Conservation (phyloP, 495 filamentous ascomycete genomes). For the Staphylotrichum tortipilum region DNA sequence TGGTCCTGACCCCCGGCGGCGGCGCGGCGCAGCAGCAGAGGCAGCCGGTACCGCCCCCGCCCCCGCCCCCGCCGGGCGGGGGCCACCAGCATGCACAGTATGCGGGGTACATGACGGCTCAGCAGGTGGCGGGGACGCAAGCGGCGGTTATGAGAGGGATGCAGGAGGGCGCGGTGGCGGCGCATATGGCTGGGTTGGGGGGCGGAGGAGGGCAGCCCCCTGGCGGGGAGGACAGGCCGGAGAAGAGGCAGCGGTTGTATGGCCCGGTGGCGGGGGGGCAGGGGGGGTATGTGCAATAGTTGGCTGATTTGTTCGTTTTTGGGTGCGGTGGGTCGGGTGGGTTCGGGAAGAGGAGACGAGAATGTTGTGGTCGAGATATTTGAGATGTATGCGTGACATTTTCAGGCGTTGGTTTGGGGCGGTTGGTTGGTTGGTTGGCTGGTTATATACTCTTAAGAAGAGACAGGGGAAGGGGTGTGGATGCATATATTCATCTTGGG, state of each 20-base stretch:
- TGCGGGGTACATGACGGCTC: background rate
- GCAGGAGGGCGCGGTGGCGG: constrained; percentile 18
- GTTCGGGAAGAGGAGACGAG: no score
- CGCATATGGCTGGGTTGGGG: background rate
- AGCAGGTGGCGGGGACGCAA: background rate
- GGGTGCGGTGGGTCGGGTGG: background rate
- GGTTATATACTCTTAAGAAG: background rate
- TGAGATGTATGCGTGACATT: background rate
- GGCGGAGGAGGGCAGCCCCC: background rate
- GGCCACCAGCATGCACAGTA: background rate
- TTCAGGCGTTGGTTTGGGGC: background rate
- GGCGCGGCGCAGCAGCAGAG: background rate
- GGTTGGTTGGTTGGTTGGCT: background rate
- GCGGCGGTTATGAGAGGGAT: background rate
- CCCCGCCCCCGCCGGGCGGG: background rate
- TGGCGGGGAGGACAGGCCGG: constrained; percentile 17
- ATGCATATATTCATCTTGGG: no score
- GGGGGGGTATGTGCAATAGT: constrained; percentile 20
- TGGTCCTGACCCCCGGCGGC: constrained; percentile 38
- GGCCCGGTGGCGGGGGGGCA: constrained; percentile 24
- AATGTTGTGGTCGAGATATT: no score
- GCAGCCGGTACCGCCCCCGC: background rate
- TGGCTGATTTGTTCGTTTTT: background rate
- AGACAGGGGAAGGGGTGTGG: no score
- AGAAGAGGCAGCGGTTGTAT: constrained; percentile 34